These are phyloP conservation scores for Citrus mangshanensis DNA, from an alignment of 345 rosid genomes.

Conservation along the genomic window DNA sequence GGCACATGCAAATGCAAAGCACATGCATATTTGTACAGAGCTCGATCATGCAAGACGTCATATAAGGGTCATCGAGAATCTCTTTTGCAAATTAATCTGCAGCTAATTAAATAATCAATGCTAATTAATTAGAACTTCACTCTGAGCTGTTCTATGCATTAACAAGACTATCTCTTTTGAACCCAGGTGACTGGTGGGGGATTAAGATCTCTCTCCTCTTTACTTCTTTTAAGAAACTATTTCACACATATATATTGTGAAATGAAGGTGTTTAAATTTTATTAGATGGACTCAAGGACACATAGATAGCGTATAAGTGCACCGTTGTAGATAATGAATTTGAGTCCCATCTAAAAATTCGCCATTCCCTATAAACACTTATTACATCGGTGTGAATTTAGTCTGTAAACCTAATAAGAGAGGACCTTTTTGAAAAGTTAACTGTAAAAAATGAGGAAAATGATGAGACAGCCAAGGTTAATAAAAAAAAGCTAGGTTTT, in stretches of 20 bases:
- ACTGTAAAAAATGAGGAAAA: neutral
- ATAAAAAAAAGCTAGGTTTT: neutral
- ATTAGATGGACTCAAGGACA: neutral
- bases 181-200: neutral
- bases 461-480: neutral
- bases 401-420: too few species aligned
- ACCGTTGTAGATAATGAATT: too few species aligned
- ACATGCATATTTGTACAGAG: neutral
- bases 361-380: too few species aligned
- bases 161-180: neutral
- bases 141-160: neutral
- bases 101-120: neutral
- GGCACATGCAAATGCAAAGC: conserved; percentile 7
- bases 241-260: neutral
- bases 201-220: too few species aligned
- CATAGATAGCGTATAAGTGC: neutral
- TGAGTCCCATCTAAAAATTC: too few species aligned
- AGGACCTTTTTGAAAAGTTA: too few species aligned
- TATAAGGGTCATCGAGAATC: neutral
- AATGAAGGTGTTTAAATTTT: neutral
- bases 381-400: too few species aligned
- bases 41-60: neutral
- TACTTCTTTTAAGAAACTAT: too few species aligned
- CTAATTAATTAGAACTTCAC: neutral
- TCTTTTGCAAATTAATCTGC: neutral